Conservation (phyloP, 2,329 filamentous ascomycete genomes). For the Bimuria novae-zelandiae region DNA sequence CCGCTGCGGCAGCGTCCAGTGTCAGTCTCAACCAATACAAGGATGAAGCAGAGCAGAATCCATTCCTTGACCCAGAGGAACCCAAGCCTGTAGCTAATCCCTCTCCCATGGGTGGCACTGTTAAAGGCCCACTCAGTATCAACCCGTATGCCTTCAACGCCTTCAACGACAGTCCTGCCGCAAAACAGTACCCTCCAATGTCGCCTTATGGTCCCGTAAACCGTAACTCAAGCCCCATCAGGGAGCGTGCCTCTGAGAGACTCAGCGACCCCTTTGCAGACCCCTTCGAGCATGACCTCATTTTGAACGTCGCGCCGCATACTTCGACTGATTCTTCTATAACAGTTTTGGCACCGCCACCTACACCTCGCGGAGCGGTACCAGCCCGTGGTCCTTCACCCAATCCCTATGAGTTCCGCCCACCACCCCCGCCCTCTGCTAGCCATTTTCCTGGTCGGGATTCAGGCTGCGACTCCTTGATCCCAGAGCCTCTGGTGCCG, state of each 20-base stretch:
- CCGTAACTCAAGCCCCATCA: conserved; percentile 13
- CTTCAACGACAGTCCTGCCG: conserved; percentile 12
- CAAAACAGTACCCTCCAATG: conserved; percentile 25
- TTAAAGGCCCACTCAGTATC: conserved; percentile 20
- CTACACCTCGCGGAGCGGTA: conserved; percentile 23
- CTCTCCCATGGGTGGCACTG: conserved; percentile 17
- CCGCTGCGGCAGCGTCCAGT: conserved; percentile 4
- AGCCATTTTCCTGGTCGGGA: conserved; percentile 15
- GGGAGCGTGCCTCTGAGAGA: conserved; percentile 14
- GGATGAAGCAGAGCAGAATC: conserved; percentile 14
- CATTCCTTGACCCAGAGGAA: conserved; percentile 25
- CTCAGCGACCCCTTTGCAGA: conserved; percentile 28
- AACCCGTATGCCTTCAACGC: conserved; percentile 22
- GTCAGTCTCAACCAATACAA: conserved; percentile 7
- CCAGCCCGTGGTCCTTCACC: conserved; percentile 11
- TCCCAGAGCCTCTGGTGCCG: conserved; percentile 1
- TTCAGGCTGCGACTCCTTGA: conserved; percentile 8
- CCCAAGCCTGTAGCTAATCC: conserved; percentile 29
- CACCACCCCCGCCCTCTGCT: conserved; percentile 11
- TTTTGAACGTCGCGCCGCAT: conserved; percentile 32
- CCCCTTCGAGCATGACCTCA: conserved; percentile 36
- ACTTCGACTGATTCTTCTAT: conserved; percentile 37
- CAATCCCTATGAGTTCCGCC: conserved; percentile 6
- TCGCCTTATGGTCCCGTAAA: conserved; percentile 24
- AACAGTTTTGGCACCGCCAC: conserved; percentile 26